Percentiles rank a stretch among this genome's conserved stretches.
Evolutionary conservation across 768 basidiomycete genomes (phyloP).

Genomic region (Steccherinum ochraceum): DNA sequence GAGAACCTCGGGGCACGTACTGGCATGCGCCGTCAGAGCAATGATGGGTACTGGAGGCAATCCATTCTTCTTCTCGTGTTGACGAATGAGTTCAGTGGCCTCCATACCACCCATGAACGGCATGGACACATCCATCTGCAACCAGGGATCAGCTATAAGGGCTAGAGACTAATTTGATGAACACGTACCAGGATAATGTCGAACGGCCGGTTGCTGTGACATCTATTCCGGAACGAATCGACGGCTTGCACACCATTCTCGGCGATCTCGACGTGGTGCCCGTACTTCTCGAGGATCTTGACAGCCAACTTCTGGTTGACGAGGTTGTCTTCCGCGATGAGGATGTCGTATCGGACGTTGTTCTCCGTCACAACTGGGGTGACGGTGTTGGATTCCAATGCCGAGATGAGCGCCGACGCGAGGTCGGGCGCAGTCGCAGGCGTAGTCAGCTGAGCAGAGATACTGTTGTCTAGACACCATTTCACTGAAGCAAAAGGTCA

Average conservation of each 20-base stretch:
- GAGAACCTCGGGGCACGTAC: conserved; percentile 41
- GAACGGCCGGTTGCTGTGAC: conserved; percentile 66
- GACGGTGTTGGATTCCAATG: conserved; percentile 91
- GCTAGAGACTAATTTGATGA: neutral
- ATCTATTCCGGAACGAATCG: conserved; percentile 81
- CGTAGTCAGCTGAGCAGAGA: conserved; percentile 90
- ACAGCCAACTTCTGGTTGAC: conserved; percentile 96
- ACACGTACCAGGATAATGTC: conserved; percentile 83
- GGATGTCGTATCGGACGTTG: conserved; percentile 84
- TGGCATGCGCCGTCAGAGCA: conserved; percentile 95
- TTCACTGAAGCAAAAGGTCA: conserved; percentile 53
- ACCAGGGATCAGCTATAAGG: neutral
- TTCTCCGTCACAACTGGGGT: conserved; percentile 81
- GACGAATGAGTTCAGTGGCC: conserved; percentile 87
- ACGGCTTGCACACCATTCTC: conserved; percentile 95
- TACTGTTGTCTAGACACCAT: conserved; percentile 95
- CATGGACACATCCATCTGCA: conserved; percentile 96
- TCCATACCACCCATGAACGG: conserved; percentile 99
- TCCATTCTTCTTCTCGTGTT: conserved; percentile 69
- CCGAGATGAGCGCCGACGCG: conserved; percentile 86
- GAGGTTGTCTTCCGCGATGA: conserved; percentile 94
- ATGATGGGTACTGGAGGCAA: conserved; percentile 83
- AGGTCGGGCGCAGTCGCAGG: conserved; percentile 87
- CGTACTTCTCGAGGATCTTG: conserved; percentile 94
- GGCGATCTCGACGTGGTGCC: conserved; percentile 92